phyloP scores from a whole-genome alignment of 2,329 filamentous ascomycete genomes.

The Graphium sp. region DNA sequence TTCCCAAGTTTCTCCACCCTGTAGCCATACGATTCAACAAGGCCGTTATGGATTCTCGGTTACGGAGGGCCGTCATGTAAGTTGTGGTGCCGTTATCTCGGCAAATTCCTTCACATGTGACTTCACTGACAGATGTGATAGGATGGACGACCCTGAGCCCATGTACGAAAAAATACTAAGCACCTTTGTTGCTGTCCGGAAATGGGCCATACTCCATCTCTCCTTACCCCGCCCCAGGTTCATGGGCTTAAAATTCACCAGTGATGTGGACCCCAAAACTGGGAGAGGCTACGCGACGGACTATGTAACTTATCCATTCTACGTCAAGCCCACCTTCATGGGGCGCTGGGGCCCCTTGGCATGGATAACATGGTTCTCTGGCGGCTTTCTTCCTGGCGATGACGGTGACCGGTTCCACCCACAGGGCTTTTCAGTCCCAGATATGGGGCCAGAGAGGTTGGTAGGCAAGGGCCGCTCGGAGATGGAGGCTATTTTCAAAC shows the following conservation, averaged over 20 bases:
- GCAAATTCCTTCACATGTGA: background rate
- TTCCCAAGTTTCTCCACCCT: background rate
- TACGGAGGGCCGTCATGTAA: conserved; percentile 2
- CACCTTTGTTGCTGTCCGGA: conserved; percentile 20
- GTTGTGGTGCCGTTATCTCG: background rate
- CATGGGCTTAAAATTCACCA: conserved; percentile 14
- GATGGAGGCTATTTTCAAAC: conserved; percentile 5
- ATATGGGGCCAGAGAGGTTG: conserved; percentile 9
- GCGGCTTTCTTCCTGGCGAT: conserved; percentile 27
- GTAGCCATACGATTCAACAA: background rate
- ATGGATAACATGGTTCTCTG: conserved; percentile 23
- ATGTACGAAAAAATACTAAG: conserved; percentile 20
- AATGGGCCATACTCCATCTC: conserved; percentile 27
- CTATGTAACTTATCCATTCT: conserved; percentile 33
- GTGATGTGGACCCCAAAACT: conserved; percentile 20
- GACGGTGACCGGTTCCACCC: conserved; percentile 25
- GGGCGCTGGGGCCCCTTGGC: conserved; percentile 28
- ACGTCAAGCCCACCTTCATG: conserved; percentile 28
- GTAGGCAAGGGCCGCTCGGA: conserved; percentile 8
- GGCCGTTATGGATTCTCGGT: background rate
- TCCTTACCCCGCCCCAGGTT: conserved; percentile 26
- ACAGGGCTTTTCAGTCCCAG: conserved; percentile 23
- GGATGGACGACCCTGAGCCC: conserved; percentile 8
- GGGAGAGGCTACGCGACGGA: conserved; percentile 20
- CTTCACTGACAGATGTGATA: background rate